Base-by-base conservation (phyloP, 306 rosid genomes). In the Glycine tomentella region DNA sequence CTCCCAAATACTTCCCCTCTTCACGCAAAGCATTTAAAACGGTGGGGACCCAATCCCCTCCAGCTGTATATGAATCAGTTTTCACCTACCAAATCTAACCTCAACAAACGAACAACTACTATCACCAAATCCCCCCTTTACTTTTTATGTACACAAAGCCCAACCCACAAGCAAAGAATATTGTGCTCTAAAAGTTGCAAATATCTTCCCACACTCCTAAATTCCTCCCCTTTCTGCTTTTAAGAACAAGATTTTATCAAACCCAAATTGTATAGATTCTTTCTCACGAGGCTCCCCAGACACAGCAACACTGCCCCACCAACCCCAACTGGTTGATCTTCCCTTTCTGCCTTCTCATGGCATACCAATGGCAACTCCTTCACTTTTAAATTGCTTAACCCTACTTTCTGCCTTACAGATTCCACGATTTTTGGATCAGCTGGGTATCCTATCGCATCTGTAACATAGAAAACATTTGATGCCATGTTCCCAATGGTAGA, bases 231-330 rank as follows among this genome's bases (percentile, higher is more conserved):
- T 59, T 61, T 48, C 55, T 69, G 55, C 85, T 90, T 89, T 81
- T 55, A 93, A 82, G 93, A 95, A 81, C 89, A 92, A 12, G 98
- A 93, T 87, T 92, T 86, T 85, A 95, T 95, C 67, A 91, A 86
- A 16, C 99, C 97, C 89, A 95, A 90, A 85, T 90, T 95, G 93
- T 89, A 91, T 0, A 95, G 97, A 88, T 95, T 95, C 96, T 92
- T 91, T 77, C 91, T 91, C 86, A 95, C 89, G 48, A 95, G 67
- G 98, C 97, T 90, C 71, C 99, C 97, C 10, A 95, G 92, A 44
- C 96, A 90, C 14, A 95, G 84, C 84, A 95, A 63, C 77, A 93
- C 96, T 25, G 99, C 88, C 88, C 98, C 98, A 72, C 99, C 98
- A 65, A 87, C 95, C 73, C 97, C 94, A 56, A 83, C 92, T 7